Conservation (phyloP, 768 basidiomycete species). For the Lactarius tabidus region DNA sequence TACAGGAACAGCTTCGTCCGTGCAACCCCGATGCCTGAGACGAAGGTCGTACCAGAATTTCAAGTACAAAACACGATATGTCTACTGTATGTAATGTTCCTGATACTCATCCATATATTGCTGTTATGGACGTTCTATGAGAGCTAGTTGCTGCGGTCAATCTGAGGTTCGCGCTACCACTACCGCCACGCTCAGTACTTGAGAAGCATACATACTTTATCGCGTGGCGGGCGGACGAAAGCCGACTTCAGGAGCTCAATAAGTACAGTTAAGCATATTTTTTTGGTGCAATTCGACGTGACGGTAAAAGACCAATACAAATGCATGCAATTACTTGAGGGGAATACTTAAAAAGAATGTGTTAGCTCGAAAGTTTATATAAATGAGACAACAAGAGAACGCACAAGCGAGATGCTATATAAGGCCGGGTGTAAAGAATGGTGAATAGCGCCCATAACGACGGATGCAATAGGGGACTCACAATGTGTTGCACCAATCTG, state of each 20-base stretch:
- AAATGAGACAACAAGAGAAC: slow-evolving; percentile 30
- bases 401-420: slow-evolving; percentile 70
- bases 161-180: not conserved
- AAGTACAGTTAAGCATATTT: slow-evolving; percentile 34
- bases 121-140: not conserved
- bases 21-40: too few species aligned
- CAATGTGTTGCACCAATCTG: slow-evolving; percentile 91
- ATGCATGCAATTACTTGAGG: slow-evolving; percentile 72
- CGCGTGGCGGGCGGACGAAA: not conserved
- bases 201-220: not conserved
- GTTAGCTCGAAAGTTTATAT: slow-evolving; percentile 20
- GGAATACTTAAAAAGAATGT: slow-evolving; percentile 58
- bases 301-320: slow-evolving; percentile 31
- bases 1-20: not conserved
- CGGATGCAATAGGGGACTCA: slow-evolving; percentile 39
- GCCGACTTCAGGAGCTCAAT: not conserved
- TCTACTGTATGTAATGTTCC: not conserved
- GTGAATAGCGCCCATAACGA: slow-evolving; percentile 8
- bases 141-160: not conserved
- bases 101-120: not conserved
- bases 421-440: slow-evolving; percentile 7
- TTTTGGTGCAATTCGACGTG: slow-evolving; percentile 27
- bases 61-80: not conserved
- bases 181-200: not conserved
- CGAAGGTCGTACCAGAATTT: not conserved